phyloP scores from a whole-genome alignment of 1,139 yeast genomes.

The Blastobotrys buckinghamii region DNA sequence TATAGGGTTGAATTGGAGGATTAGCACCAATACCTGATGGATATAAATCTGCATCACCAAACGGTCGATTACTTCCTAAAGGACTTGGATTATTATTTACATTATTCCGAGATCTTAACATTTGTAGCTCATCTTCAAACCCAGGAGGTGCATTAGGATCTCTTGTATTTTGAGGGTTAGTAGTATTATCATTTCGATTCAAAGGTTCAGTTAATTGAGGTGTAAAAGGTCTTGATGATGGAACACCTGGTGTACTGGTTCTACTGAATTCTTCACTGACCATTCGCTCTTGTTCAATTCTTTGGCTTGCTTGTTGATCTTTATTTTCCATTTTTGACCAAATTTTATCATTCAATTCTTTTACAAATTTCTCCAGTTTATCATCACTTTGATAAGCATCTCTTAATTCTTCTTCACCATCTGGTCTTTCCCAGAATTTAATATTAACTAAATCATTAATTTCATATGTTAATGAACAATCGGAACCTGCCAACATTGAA shows the following conservation, averaged over 20 bases:
- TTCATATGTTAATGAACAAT: constrained; percentile 16
- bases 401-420: constrained; percentile 22
- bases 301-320: background rate
- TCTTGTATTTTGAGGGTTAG: background rate
- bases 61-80: constrained; percentile 8
- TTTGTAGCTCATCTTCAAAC: constrained; percentile 54
- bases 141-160: constrained; percentile 43
- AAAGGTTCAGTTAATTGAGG: constrained; percentile 1
- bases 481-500: constrained; percentile 16
- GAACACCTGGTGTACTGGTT: constrained; percentile 12
- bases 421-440: constrained; percentile 23
- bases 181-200: background rate
- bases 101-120: constrained; percentile 16
- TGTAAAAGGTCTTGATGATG: constrained; percentile 14
- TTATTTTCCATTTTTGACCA: constrained; percentile 4
- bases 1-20: constrained; percentile 28
- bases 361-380: constrained; percentile 16
- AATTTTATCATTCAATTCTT: constrained; percentile 9
- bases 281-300: constrained; percentile 1
- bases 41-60: constrained; percentile 37
- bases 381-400: constrained; percentile 21
- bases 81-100: background rate
- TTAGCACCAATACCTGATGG: constrained; percentile 37
- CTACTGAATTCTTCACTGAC: constrained; percentile 10
- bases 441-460: constrained; percentile 14